phyloP scores from a whole-genome alignment of 441 rosid genomes.

The Flueggea neowawraea region DNA sequence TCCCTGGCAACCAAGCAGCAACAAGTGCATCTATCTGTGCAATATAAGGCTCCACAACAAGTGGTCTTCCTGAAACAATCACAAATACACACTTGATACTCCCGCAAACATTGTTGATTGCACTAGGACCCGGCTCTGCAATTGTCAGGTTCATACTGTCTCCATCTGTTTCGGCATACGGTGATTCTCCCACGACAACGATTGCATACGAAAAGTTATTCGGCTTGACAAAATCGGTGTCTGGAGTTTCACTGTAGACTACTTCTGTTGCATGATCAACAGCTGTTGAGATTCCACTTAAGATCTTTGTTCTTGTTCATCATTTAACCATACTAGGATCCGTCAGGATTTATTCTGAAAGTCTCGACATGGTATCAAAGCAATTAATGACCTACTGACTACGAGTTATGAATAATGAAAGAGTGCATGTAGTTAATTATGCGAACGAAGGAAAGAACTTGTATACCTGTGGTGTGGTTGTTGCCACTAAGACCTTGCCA shows the following conservation, averaged over 20 bases:
- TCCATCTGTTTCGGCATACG: constrained; percentile 47
- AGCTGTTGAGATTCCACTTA: constrained; percentile 33
- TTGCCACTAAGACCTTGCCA: constrained; percentile 60
- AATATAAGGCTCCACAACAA: constrained; percentile 39
- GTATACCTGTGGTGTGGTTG: constrained; percentile 40
- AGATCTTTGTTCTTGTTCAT: constrained; percentile 51
- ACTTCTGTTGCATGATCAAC: constrained; percentile 40
- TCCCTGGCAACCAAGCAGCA: constrained; percentile 65
- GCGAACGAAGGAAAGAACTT: background rate
- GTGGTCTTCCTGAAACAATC: constrained; percentile 48
- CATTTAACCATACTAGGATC: too few relatives aligned
- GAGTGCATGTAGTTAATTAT: too few relatives aligned
- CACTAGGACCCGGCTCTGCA: constrained; percentile 38
- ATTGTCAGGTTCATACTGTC: constrained; percentile 51
- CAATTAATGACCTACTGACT: too few relatives aligned
- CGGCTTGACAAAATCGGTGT: constrained; percentile 29
- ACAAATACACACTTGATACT: constrained; percentile 43
- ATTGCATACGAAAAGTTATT: constrained; percentile 44
- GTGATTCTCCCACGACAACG: constrained; percentile 62
- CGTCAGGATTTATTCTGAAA: too few relatives aligned
- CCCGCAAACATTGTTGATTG: constrained; percentile 44
- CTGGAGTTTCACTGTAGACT: constrained; percentile 35
- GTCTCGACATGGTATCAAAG: too few relatives aligned
- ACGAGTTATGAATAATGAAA: too few relatives aligned
- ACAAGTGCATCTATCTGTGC: constrained; percentile 37